phyloP scores from a whole-genome alignment of 345 rosid species.

The Eucalyptus paniculata region DNA sequence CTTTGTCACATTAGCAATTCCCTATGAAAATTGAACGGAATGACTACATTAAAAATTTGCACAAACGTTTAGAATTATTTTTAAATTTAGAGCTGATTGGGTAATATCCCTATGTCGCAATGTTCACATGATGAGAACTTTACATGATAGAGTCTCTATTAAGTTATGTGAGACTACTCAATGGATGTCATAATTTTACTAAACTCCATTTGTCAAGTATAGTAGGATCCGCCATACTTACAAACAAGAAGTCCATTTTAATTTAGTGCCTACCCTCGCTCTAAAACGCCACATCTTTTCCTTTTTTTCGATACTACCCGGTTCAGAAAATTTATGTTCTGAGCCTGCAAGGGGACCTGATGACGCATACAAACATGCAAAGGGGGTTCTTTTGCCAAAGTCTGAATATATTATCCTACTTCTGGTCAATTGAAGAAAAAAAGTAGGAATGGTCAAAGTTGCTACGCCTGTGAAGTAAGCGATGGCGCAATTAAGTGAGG shows the following conservation, averaged over 20 bases:
- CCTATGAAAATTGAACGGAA: accelerated
- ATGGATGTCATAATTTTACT: neutral
- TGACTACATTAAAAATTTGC: too few species aligned
- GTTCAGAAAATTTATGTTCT: neutral
- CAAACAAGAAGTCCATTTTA: neutral
- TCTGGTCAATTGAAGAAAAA: neutral
- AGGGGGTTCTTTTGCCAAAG: neutral
- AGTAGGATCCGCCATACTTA: neutral
- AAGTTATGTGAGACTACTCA: too few species aligned
- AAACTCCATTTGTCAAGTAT: neutral
- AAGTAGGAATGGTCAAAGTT: neutral
- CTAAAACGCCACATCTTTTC: neutral
- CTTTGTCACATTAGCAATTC: neutral
- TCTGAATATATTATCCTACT: neutral
- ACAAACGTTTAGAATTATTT: too few species aligned
- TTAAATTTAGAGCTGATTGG: too few species aligned
- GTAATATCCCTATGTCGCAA: too few species aligned
- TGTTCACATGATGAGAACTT: neutral
- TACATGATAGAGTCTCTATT: too few species aligned
- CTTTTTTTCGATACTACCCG: neutral
- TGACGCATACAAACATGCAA: neutral
- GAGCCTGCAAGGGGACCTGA: neutral
- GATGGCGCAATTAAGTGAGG: neutral
- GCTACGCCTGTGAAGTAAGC: neutral
- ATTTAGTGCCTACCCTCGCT: neutral